Evolutionary conservation across 225 moss, liverwort and hornwort genomes (phyloP).

Genomic region (Pleurozium schreberi): DNA sequence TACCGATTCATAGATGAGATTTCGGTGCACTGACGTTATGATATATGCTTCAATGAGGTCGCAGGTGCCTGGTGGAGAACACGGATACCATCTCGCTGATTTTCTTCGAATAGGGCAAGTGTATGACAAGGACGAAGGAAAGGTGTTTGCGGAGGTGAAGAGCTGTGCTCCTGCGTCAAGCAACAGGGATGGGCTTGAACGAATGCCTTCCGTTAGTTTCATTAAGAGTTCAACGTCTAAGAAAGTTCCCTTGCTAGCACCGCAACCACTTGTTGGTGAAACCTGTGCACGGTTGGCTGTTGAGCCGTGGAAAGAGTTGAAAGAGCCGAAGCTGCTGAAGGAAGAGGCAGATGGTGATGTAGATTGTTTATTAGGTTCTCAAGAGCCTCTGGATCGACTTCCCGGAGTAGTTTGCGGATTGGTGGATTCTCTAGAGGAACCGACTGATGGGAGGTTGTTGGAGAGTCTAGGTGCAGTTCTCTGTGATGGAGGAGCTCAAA

Average conservation of each 20-base stretch:
- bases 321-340: conserved; percentile 9
- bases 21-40: not conserved
- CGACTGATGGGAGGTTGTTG: not conserved
- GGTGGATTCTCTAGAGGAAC: not conserved
- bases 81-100: conserved; percentile 31
- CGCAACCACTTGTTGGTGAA: not conserved
- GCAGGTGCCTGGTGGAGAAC: conserved; percentile 29
- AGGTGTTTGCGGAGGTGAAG: conserved; percentile 36
- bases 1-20: not conserved
- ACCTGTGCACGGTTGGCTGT: not conserved
- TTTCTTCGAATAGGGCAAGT: conserved; percentile 40
- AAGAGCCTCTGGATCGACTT: not conserved
- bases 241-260: not conserved
- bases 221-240: not conserved
- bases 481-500: not conserved
- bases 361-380: not conserved
- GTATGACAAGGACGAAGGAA: conserved; percentile 22
- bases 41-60: not conserved
- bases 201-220: not conserved
- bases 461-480: not conserved
- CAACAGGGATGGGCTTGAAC: not conserved
- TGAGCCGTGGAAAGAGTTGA: not conserved
- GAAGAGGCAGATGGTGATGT: conserved; percentile 1
- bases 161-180: not conserved
- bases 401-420: not conserved